A percentile compares a stretch with the other conserved stretches of the same genome.
These are phyloP conservation scores for Lizanozyma gosingica DNA, from an alignment of 1,139 yeast genomes.

Conservation along the genomic window DNA sequence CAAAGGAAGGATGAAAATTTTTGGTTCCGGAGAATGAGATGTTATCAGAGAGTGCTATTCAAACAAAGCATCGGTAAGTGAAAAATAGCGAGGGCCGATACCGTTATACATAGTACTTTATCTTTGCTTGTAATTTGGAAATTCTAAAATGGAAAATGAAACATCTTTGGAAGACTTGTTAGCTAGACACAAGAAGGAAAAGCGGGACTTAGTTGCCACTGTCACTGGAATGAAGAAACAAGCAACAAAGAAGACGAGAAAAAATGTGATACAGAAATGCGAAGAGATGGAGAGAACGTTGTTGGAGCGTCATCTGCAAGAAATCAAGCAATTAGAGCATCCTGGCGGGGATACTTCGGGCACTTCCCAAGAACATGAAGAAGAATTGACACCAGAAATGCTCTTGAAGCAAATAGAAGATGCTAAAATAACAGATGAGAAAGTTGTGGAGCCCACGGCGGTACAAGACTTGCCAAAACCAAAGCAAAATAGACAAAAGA, in stretches of 20 bases:
- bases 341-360: slow-evolving; percentile 6
- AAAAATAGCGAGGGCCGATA: too few species aligned
- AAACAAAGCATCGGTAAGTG: too few species aligned
- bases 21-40: too few species aligned
- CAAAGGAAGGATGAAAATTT: too few species aligned
- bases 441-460: slow-evolving; percentile 4
- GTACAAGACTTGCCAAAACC: slow-evolving; percentile 15
- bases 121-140: too few species aligned
- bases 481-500: slow-evolving; percentile 76
- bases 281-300: slow-evolving; percentile 49
- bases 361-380: slow-evolving; percentile 16
- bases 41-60: too few species aligned
- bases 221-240: slow-evolving; percentile 74
- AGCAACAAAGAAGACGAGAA: slow-evolving; percentile 72
- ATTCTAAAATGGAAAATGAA: too few species aligned
- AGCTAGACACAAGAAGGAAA: slow-evolving; percentile 61
- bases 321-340: slow-evolving; percentile 1
- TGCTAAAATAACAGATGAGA: slow-evolving; percentile 14
- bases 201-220: slow-evolving; percentile 53
- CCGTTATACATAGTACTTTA: too few species aligned
- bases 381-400: slow-evolving; percentile 55
- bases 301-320: slow-evolving; percentile 35
- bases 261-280: slow-evolving; percentile 46
- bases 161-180: slow-evolving; percentile 43
- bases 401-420: slow-evolving; percentile 48